Evolutionary conservation across 2,329 filamentous ascomycete species (phyloP), one percentile per base, ranked within the genome.

Genomic region (Fusarium ramigenum): DNA sequence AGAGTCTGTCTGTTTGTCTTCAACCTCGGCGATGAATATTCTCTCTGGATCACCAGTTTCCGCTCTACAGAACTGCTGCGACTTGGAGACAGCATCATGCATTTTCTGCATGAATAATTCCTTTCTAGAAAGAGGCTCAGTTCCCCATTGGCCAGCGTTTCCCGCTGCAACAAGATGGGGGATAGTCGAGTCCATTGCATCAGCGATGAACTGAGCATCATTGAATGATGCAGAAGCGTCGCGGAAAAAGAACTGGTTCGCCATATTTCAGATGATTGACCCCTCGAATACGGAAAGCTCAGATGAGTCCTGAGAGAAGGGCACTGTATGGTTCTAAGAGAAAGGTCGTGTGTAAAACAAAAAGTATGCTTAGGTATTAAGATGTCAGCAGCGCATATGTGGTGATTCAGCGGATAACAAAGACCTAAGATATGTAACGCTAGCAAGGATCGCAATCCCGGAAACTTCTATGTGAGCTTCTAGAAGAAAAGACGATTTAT

Each of bases 171-270:
- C 69, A 50, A 82, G 75, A 60, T 78, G 72, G 52, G 77, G 74
- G 42, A 82, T 52, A 14, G 73, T 76, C 15, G 77, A 80, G 66
- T 80, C 75, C 70, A 80, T 79, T 52, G 78, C 79, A 32, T 74
- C 73, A 36, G 78, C 61, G 46, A 82, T 78, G 75, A 80, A 80
- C 37, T 75, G 61, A 59, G 73, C 72, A 68, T 81, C 79, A 39
- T 75, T 62, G n/a, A 64, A 69, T 43, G 64, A 61, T 39, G 60
- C 58, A 25, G 59, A 61, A 25, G 71, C 77, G 36, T 79, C 69
- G 36, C 79, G 76, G 39, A 80, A 68, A 57, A 57, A 61, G 57
- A 80, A 79, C 14, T 23, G 44, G 21, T 46, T 66, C 52, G 70
- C 42, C 74, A 78, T 75, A 50, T 50, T 66, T 53, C 60, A 57